A percentile compares a stretch with the other conserved stretches of the same genome.
phyloP scores from a whole-genome alignment of 148 eudicot species.

The Simmondsia chinensis region DNA sequence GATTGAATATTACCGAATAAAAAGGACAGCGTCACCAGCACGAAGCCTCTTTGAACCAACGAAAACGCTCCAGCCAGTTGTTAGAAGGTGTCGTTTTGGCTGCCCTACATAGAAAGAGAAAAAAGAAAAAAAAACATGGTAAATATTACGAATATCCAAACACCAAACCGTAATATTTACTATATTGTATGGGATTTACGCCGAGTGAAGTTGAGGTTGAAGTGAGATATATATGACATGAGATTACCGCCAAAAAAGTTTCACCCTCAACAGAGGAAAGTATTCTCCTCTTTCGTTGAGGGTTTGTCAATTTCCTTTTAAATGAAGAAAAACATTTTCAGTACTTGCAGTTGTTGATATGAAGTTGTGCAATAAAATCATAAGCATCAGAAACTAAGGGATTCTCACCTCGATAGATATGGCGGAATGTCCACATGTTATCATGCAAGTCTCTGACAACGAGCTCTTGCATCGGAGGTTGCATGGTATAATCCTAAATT shows the following conservation, averaged over 20 bases:
- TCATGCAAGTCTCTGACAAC: slow-evolving; percentile 93
- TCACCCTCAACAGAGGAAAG: too few relatives aligned
- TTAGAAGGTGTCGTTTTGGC: slow-evolving; percentile 91
- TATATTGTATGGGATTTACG: too few relatives aligned
- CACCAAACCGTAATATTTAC: too few relatives aligned
- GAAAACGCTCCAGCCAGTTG: slow-evolving; percentile 99
- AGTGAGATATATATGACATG: too few relatives aligned
- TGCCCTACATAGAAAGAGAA: slow-evolving; percentile 47
- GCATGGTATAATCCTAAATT: slow-evolving; percentile 88
- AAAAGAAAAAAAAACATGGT: background rate
- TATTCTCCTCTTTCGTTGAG: too few relatives aligned
- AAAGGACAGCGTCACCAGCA: slow-evolving; percentile 93
- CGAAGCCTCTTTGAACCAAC: slow-evolving; percentile 87
- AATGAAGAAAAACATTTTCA: background rate
- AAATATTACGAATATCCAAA: too few relatives aligned
- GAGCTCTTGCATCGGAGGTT: slow-evolving; percentile 98
- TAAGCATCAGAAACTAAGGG: background rate
- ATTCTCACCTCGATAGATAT: slow-evolving; percentile 82
- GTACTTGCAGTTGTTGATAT: background rate
- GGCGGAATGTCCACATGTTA: slow-evolving; percentile 96
- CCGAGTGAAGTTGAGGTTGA: too few relatives aligned
- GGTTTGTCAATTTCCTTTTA: too few relatives aligned
- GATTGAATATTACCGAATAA: slow-evolving; percentile 49
- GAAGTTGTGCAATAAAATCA: background rate
- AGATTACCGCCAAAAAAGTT: too few relatives aligned